Conservation (phyloP, 192 early-diverging fungal species). For the Obelidium mucronatum region DNA sequence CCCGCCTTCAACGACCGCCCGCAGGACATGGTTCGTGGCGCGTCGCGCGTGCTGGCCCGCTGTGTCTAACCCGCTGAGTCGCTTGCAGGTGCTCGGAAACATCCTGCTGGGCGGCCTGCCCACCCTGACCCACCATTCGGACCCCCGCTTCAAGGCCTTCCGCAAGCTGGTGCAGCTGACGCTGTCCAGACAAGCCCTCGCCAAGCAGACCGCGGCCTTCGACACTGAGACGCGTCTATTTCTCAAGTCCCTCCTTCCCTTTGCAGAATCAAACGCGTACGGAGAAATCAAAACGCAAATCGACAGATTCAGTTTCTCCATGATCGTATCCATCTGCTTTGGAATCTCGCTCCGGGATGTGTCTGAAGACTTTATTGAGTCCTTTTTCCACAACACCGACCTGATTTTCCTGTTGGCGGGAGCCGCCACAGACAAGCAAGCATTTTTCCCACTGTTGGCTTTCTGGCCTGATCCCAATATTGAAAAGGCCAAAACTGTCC, state of each 20-base stretch:
- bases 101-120: conserved; percentile 21
- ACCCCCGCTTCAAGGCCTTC: conserved; percentile 9
- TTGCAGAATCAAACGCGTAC: background rate
- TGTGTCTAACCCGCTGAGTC: background rate
- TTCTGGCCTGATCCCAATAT: conserved; percentile 4
- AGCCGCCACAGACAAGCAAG: conserved; percentile 15
- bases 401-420: background rate
- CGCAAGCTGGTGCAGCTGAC: conserved; percentile 10
- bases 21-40: conserved; percentile 5
- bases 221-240: background rate
- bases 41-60: background rate
- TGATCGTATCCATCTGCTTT: conserved; percentile 10
- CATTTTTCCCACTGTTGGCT: conserved; percentile 2
- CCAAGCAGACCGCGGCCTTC: background rate
- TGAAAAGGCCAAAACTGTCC: background rate
- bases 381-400: conserved; percentile 12
- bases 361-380: background rate
- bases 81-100: no score
- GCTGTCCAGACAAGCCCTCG: background rate
- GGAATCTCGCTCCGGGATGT: background rate
- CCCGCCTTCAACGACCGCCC: conserved; percentile 26
- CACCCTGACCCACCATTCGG: conserved; percentile 13
- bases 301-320: conserved; percentile 4
- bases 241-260: background rate
- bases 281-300: background rate